Evolutionary conservation across 495 filamentous ascomycete species (phyloP).

Genomic region (Neurospora sp.): DNA sequence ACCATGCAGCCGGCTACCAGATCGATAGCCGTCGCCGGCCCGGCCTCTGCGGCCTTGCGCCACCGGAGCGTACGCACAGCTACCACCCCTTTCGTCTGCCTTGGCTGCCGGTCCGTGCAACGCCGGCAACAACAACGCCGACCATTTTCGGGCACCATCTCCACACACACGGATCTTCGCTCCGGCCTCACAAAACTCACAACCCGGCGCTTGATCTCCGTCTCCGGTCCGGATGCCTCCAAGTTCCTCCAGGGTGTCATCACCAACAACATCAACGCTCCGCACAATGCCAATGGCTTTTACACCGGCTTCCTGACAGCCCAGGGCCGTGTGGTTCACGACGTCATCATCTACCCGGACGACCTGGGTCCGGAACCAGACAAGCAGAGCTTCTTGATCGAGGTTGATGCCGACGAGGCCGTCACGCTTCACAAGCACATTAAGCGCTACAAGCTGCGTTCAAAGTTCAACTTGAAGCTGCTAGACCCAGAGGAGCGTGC

Average conservation of each 20-base stretch:
- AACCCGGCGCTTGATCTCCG: conserved; percentile 64
- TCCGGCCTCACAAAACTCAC: conserved; percentile 45
- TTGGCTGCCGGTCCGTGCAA: neutral
- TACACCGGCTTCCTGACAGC: conserved; percentile 83
- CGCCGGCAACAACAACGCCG: conserved; percentile 2
- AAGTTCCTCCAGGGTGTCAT: conserved; percentile 82
- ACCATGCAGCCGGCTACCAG: conserved; percentile 1
- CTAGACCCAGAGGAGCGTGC: conserved; percentile 51
- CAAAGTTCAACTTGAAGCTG: conserved; percentile 59
- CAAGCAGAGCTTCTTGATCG: conserved; percentile 54
- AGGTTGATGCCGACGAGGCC: conserved; percentile 62
- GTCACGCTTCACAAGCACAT: conserved; percentile 56
- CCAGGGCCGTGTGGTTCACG: conserved; percentile 71
- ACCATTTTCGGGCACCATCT: conserved; percentile 4
- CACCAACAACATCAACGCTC: conserved; percentile 54
- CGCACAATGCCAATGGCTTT: conserved; percentile 33
- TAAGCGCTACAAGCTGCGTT: conserved; percentile 71
- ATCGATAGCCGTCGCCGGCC: neutral
- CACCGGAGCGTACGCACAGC: neutral
- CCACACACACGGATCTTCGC: conserved; percentile 24
- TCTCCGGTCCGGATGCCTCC: conserved; percentile 67
- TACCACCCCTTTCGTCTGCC: neutral
- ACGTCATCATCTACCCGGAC: conserved; percentile 77
- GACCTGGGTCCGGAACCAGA: conserved; percentile 36
- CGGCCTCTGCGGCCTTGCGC: neutral